Percentiles rank a stretch among this genome's conserved stretches.
phyloP scores from a whole-genome alignment of 2,329 filamentous ascomycete genomes.

The Colletotrichum australisinense region DNA sequence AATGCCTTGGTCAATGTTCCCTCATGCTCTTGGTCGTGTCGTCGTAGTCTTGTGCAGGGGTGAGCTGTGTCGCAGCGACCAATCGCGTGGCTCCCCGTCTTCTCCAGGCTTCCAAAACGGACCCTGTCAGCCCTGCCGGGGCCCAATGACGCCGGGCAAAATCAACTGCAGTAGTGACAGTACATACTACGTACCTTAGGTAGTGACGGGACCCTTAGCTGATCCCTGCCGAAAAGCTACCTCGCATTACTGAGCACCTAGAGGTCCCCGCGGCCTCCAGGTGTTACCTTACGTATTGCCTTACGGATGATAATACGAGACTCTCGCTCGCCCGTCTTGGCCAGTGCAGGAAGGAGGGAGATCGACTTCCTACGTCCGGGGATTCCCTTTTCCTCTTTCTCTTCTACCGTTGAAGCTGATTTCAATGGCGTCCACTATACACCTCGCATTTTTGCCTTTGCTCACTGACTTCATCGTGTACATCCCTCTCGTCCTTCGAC shows the following conservation, averaged over 20 bases:
- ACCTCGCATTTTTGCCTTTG: background rate
- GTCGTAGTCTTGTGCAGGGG: background rate
- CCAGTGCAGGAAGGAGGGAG: background rate
- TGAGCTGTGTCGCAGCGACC: background rate
- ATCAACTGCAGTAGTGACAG: background rate
- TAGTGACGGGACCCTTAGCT: background rate
- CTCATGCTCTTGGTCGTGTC: background rate
- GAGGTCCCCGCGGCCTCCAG: background rate
- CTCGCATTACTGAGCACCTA: background rate
- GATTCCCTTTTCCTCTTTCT: background rate
- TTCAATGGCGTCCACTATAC: background rate
- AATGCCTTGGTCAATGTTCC: background rate
- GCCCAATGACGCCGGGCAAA: constrained; percentile 16
- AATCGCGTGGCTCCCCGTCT: background rate
- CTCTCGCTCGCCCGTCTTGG: background rate
- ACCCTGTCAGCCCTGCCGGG: constrained; percentile 5
- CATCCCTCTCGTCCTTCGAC: background rate
- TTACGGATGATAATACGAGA: background rate
- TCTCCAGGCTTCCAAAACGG: constrained; percentile 14
- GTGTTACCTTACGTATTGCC: background rate
- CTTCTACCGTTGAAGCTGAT: background rate
- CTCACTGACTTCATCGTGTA: background rate
- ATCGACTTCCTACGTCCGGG: background rate
- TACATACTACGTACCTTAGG: too few relatives aligned
- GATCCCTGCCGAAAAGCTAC: constrained; percentile 1